Conservation (phyloP, 192 early-diverging fungal species). For the Podila verticillata region DNA sequence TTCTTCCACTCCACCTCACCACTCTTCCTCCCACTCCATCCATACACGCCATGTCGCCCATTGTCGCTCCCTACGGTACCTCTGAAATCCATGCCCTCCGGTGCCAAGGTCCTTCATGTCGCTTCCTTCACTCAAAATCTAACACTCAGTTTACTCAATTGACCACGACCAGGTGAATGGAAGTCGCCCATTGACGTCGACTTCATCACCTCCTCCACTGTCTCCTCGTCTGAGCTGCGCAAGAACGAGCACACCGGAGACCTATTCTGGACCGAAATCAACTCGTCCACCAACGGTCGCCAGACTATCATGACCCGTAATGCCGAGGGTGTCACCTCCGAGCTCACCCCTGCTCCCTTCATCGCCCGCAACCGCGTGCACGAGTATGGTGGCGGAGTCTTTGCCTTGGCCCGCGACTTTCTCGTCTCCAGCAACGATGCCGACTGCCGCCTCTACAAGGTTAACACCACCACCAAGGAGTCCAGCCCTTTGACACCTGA, state of each 20-base stretch:
- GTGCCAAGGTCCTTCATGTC: not conserved
- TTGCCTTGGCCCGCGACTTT: constrained; percentile 61
- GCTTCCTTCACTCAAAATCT: no score
- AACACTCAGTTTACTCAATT: not conserved
- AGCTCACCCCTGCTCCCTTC: constrained; percentile 57
- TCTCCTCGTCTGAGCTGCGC: constrained; percentile 17
- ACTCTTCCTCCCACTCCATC: not conserved
- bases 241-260: constrained; percentile 44
- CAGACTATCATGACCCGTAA: constrained; percentile 35
- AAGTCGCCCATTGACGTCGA: constrained; percentile 44
- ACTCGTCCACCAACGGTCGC: constrained; percentile 33
- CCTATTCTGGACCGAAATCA: constrained; percentile 42
- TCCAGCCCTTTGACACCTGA: constrained; percentile 55
- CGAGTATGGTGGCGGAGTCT: constrained; percentile 80
- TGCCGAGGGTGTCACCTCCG: constrained; percentile 24
- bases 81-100: not conserved
- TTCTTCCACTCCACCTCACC: not conserved
- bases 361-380: constrained; percentile 76
- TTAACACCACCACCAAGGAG: constrained; percentile 40
- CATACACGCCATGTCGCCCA: constrained; percentile 5
- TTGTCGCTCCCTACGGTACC: not conserved
- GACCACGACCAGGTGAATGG: constrained; percentile 28
- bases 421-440: constrained; percentile 72
- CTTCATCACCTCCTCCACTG: constrained; percentile 48
- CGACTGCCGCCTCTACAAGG: constrained; percentile 65